Conservation (phyloP, 768 basidiomycete genomes). For the Trametes sanguinea region DNA sequence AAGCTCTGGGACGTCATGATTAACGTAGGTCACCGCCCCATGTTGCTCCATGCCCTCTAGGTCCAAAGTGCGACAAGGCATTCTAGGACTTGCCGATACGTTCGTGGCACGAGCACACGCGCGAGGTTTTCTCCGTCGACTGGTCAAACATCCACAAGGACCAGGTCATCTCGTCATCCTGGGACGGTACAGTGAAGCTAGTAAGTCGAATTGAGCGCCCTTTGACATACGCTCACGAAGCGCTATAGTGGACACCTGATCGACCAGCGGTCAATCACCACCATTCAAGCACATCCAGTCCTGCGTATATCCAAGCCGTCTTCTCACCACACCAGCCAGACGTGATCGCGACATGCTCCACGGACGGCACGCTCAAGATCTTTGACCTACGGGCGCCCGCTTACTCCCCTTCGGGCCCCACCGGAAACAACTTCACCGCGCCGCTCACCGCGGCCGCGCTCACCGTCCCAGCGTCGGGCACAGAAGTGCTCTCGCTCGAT, state of each 20-base stretch:
- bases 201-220: slow-evolving; percentile 48
- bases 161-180: slow-evolving; percentile 82
- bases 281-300: slow-evolving; percentile 81
- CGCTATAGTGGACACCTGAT: slow-evolving; percentile 81
- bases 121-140: slow-evolving; percentile 91
- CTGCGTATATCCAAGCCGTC: slow-evolving; percentile 86
- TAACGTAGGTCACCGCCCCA: slow-evolving; percentile 51
- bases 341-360: slow-evolving; percentile 78
- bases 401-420: slow-evolving; percentile 50
- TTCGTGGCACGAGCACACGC: slow-evolving; percentile 92
- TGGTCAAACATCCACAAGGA: slow-evolving; percentile 96
- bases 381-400: slow-evolving; percentile 76
- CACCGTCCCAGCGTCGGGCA: slow-evolving; percentile 75
- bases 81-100: slow-evolving; percentile 83
- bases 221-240: slow-evolving; percentile 7
- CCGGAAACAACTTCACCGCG: slow-evolving; percentile 57
- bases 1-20: slow-evolving; percentile 89
- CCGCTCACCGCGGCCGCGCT: slow-evolving; percentile 72
- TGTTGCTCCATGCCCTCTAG: slow-evolving; percentile 6
- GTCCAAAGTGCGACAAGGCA: slow-evolving; percentile 36
- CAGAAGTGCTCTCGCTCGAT: slow-evolving; percentile 80
- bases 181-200: slow-evolving; percentile 90
- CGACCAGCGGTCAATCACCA: slow-evolving; percentile 74
- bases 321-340: slow-evolving; percentile 93
- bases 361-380: slow-evolving; percentile 81